Percentiles rank a stretch among this genome's conserved stretches.
Evolutionary conservation across 164 flowering plant species (phyloP).

Genomic region (Houttuynia cordata): DNA sequence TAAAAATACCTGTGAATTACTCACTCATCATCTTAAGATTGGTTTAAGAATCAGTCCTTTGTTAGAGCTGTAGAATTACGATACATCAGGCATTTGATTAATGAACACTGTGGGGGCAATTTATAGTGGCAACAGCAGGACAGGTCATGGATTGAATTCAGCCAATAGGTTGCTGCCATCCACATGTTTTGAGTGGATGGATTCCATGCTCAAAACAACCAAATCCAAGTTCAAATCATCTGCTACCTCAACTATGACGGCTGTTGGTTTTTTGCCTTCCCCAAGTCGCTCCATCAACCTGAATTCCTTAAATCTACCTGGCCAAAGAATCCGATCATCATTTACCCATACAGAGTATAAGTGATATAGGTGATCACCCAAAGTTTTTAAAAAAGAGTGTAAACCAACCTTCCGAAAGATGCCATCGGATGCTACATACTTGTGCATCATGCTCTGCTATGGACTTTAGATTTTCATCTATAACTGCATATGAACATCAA

Average conservation of each 20-base stretch:
- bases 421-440: constrained; percentile 88
- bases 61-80: neutral
- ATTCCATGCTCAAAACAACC: constrained; percentile 93
- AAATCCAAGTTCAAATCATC: constrained; percentile 83
- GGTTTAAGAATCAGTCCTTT: neutral
- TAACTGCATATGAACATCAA: constrained; percentile 60
- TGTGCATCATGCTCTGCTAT: constrained; percentile 74
- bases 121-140: constrained; percentile 68
- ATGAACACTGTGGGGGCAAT: neutral
- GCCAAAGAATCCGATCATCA: neutral
- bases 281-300: constrained; percentile 77
- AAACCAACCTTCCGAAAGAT: constrained; percentile 76
- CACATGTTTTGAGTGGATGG: constrained; percentile 89
- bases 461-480: constrained; percentile 65
- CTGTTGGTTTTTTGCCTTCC: constrained; percentile 79
- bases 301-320: constrained; percentile 88
- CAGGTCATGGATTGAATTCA: constrained; percentile 96
- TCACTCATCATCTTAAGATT: no score
- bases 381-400: neutral
- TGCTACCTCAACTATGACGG: constrained; percentile 92
- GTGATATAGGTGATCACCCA: neutral
- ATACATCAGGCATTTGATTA: neutral
- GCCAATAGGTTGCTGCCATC: constrained; percentile 95
- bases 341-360: neutral
- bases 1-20: no score